Evolutionary conservation across 2,329 filamentous ascomycete genomes (phyloP), one percentile per base, ranked within the genome.

Genomic region (Calycina marina): DNA sequence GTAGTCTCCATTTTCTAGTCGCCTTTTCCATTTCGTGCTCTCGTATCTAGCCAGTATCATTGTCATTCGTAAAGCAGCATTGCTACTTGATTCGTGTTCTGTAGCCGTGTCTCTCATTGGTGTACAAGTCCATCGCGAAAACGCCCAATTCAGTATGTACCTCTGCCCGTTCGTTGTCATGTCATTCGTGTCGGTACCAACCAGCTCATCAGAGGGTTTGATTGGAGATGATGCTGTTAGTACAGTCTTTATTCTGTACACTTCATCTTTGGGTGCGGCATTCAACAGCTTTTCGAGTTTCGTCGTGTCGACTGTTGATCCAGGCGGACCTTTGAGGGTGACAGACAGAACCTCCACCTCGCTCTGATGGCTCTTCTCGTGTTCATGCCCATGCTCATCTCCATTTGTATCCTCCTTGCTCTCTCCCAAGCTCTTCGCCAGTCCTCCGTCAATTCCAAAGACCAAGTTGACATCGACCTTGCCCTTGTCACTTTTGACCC

Each of bases 101-200:
- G 48, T 50, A 2, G 52, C 50, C 1, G 50, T 49, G 0, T 53
- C 49, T 4, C 67, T 49, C 4, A 75, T 59, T 4, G 70, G 64
- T 2, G 85, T 92, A 50, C 88, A 93, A 0, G 75, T 93, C 88
- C 90, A 98, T 17, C 90, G 69, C 1, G 85, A 85, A 58, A 98
- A 98, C 0, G 90, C 90, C 90, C 90, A 98, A 55, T 98, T 98
- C 38, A 98, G 67, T 27, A 98, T 93, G 52, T 90, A 94, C 34
- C 81, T 65, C 11, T 56, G 55, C 13, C 55, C 49, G 2, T 55
- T 56, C 5, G 35, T 39, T 14, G 41, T 27, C 29, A 8, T 8
- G 5, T 49, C 47, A 4, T 54, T 43, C 5, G 47, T 49, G 4
- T 52, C 51, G 18, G 56, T 18, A 6, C 25, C 14, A n/a, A 34